A percentile compares a stretch with the other conserved stretches of the same genome.
phyloP scores from a whole-genome alignment of 2,329 filamentous ascomycete species.

The Lasiodiplodia gonubiensis region DNA sequence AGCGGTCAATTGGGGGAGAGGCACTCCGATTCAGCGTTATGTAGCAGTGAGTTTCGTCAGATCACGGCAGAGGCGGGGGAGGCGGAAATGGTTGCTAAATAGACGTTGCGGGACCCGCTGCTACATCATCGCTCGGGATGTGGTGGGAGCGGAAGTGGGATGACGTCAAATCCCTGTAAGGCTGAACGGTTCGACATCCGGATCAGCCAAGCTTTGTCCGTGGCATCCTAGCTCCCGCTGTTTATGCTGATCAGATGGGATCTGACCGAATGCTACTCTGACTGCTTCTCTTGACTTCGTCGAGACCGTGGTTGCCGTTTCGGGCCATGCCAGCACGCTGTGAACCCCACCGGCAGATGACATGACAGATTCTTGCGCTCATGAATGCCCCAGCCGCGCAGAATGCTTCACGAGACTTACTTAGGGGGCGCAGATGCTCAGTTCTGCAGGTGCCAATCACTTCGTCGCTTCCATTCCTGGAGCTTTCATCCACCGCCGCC shows the following conservation, averaged over 20 bases:
- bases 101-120: constrained; percentile 1
- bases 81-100: not conserved
- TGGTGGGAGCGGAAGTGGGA: not conserved
- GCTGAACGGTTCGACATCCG: not conserved
- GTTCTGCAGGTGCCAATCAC: not conserved
- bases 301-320: not conserved
- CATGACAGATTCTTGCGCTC: not conserved
- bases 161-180: constrained; percentile 10
- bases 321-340: not conserved
- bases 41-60: not conserved
- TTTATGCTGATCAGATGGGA: not conserved
- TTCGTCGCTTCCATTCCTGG: not conserved
- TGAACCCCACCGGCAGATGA: not conserved
- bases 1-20: not conserved
- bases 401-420: too few species aligned
- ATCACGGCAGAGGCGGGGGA: not conserved
- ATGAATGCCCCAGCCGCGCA: not conserved
- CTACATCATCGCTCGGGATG: constrained; percentile 8
- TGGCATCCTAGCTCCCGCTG: constrained; percentile 1
- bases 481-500: not conserved
- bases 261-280: not conserved
- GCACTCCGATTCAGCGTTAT: not conserved
- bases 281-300: not conserved
- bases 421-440: not conserved
- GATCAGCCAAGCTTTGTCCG: not conserved